Base-by-base conservation (phyloP, 371 early-diverging fungal genomes). In the Lichtheimia ornata region DNA sequence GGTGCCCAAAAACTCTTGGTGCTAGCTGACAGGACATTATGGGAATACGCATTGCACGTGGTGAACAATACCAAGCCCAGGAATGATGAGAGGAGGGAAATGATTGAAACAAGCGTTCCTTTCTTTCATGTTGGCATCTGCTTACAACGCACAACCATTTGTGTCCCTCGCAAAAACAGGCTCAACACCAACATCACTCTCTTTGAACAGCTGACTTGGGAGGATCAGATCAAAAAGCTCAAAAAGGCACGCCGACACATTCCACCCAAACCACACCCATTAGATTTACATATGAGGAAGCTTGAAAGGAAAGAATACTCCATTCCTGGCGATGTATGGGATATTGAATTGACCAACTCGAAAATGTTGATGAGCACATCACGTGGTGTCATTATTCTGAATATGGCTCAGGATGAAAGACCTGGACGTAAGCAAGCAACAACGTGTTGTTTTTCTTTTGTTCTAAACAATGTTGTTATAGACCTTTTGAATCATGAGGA, bases 271-370 rank as follows among this genome's bases (percentile, higher is more conserved):
- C 65, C 58, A 5, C 54, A 59, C 5, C 50, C 66, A 12, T 47
- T 56, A 7, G 66, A 62, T 53, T 13, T 61, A 17, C 49, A n/a
- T 0, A 20, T 61, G 27, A 22, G 44, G 13, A 18, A 47, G 9
- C 54, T 53, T 27, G 11, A 35, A 9, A 9, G 35, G 35, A 58
- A 55, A 18, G 62, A 64, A 17, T 62, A 53, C 30, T 54, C 60
- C 41, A 54, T 70, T 1, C 79, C 79, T 0, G 65, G 66, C 57
- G 76, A 79, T 66, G 76, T 71, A 1, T 79, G 73, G 76, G 72
- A 74, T 9, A 65, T 79, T 44, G 76, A 79, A 47, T 63, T 69
- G 11, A 70, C 76, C 12, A 50, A 58, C 5, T 66, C 71, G 3
- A 57, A 71, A 24, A 40, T 79, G 47, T 45, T 75, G 5, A 52